phyloP scores from a whole-genome alignment of 75 land plant genomes.

The Selaginella tamariscina region DNA sequence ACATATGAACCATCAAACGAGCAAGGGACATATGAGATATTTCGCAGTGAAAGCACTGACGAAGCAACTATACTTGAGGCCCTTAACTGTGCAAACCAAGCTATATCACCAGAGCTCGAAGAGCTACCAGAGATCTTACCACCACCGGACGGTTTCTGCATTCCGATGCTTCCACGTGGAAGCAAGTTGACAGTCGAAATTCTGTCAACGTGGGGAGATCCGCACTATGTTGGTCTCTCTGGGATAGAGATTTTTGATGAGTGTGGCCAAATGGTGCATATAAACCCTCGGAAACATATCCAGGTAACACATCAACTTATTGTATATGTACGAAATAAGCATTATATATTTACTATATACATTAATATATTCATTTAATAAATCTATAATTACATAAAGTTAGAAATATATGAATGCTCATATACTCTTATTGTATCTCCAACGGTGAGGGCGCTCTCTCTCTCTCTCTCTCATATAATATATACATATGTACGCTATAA shows the following conservation, averaged over 20 bases:
- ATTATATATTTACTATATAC: too few relatives aligned
- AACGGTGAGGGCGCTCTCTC: too few relatives aligned
- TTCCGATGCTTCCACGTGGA: constrained; percentile 3
- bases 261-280: not conserved
- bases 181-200: not conserved
- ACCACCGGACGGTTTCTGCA: not conserved
- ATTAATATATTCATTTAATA: too few relatives aligned
- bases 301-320: too few relatives aligned
- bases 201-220: not conserved
- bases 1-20: too few relatives aligned
- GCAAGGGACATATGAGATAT: too few relatives aligned
- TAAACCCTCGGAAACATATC: not conserved
- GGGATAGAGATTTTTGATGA: constrained; percentile 6
- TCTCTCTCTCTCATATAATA: too few relatives aligned
- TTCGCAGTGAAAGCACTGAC: not conserved
- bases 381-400: too few relatives aligned
- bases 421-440: too few relatives aligned
- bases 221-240: constrained; percentile 9
- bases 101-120: not conserved
- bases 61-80: not conserved
- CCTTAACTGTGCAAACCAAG: not conserved
- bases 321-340: too few relatives aligned
- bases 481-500: too few relatives aligned
- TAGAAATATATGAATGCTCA: too few relatives aligned
- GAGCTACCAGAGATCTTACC: not conserved